Conservation (phyloP, 2,329 filamentous ascomycete genomes). For the Cladosporium sp. region DNA sequence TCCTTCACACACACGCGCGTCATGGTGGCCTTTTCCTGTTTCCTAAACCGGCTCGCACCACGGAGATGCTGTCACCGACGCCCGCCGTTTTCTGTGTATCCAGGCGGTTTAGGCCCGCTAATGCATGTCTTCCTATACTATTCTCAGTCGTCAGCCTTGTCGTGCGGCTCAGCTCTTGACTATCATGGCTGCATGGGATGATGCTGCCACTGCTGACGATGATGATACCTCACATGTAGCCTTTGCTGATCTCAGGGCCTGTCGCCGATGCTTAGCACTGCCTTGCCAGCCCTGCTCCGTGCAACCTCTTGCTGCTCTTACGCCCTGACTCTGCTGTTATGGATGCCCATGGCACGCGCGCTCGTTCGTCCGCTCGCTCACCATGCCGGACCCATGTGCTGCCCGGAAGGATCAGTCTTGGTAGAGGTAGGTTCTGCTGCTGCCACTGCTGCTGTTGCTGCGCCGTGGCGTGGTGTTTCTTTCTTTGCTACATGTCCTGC, state of each 20-base stretch:
- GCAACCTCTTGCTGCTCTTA: neutral
- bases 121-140: neutral
- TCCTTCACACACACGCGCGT: neutral
- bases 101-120: no score
- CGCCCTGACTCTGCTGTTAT: neutral
- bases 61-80: constrained; percentile 1
- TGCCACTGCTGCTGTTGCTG: neutral
- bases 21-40: neutral
- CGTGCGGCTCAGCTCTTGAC: constrained; percentile 1
- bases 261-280: neutral
- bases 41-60: neutral
- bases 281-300: neutral
- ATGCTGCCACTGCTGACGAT: no score
- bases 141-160: constrained; percentile 1
- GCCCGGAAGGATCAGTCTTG: neutral
- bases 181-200: no score
- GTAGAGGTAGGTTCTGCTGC: constrained; percentile 2
- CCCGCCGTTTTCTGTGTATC: no score
- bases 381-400: neutral
- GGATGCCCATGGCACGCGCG: neutral
- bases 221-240: no score
- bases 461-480: constrained; percentile 1
- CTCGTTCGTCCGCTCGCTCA: neutral
- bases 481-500: neutral
- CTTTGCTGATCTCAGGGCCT: neutral